Base-by-base conservation (phyloP, 2,329 filamentous ascomycete species). In the Aschersonia sp. region DNA sequence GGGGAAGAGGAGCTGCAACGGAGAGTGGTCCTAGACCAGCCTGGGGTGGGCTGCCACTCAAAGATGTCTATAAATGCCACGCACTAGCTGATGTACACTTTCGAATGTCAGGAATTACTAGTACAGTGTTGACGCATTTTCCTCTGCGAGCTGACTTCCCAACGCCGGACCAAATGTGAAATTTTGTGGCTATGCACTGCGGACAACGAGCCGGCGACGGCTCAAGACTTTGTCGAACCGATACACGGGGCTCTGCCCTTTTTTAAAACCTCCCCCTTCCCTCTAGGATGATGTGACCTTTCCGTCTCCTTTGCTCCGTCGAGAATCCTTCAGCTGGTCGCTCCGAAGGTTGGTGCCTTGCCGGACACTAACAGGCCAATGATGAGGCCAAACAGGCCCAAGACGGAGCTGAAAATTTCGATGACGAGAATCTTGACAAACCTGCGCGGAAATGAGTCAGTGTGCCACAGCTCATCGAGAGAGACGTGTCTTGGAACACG, bases 401-500 rank as follows among this genome's bases (percentile, higher is more conserved):
- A 76, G 45, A 98, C 90, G 41, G 90, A 97, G 64, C 89, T 96
- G 74, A 98, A 98, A 64, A 98, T 98, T 68, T 98, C 94, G 60
- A 98, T 94, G 56, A 98, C 90, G 46, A 98, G 81, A 56, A 98
- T 95, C 72, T 95, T 96, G 68, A 98, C 90, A 68, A 98, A 98
- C 47, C 89, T 95, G 40, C 40, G 5, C 14, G n/a, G 14, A 42
- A n/a, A 8, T 9, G 12, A 1, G 40, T 42, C 40, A 42, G 11
- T n/a, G 14, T 22, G 14, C 39, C 12, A 37, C 35, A 37, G 35
- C 35, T 12, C 12, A 9, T 37, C 8, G 35, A 37, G 12, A 12
- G 8, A 37, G 8, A 12, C 8, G 12, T 8, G 12, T 12, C 35
- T 37, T 29, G 42, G 5, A n/a, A 30, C 39, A 74, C 87, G 60